Conservation (phyloP, 257 asterid species). For the Lavandula angustifolia region DNA sequence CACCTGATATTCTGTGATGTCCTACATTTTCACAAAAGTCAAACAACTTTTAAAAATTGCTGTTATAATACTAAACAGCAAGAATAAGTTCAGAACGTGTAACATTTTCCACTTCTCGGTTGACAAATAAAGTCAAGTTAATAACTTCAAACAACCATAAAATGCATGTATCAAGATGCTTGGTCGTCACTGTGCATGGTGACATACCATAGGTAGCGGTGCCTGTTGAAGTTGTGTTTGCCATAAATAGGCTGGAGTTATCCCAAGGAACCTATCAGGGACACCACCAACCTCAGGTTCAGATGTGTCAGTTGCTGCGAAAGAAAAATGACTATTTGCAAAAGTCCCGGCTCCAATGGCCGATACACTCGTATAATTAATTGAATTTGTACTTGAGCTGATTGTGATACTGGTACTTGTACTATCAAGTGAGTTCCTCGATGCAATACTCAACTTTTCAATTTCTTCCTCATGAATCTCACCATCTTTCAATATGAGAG, state of each 20-base stretch:
- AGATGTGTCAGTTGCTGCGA: conserved; percentile 57
- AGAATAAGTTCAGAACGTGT: conserved; percentile 16
- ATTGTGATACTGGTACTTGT: conserved; percentile 69
- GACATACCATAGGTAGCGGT: conserved; percentile 69
- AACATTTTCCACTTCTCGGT: conserved; percentile 22
- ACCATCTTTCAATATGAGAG: conserved; percentile 88
- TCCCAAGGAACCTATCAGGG: conserved; percentile 91
- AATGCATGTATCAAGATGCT: conserved; percentile 18
- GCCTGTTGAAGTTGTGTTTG: conserved; percentile 75
- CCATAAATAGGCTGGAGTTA: conserved; percentile 89
- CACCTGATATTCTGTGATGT: conserved; percentile 74
- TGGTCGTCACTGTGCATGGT: conserved; percentile 5
- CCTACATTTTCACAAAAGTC: conserved; percentile 51
- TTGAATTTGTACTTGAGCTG: conserved; percentile 75
- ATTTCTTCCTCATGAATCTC: conserved; percentile 92
- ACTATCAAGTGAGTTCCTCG: conserved; percentile 92
- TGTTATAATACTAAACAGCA: conserved; percentile 17
- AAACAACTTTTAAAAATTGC: conserved; percentile 13
- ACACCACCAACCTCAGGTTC: conserved; percentile 98
- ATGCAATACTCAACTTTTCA: conserved; percentile 77
- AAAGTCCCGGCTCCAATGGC: conserved; percentile 48
- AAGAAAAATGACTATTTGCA: conserved; percentile 39
- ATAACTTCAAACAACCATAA: conserved; percentile 20
- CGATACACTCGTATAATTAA: conserved; percentile 60
- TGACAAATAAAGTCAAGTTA: conserved; percentile 16